Evolutionary conservation across 345 rosid species (phyloP).

Genomic region (Camelina laxa): DNA sequence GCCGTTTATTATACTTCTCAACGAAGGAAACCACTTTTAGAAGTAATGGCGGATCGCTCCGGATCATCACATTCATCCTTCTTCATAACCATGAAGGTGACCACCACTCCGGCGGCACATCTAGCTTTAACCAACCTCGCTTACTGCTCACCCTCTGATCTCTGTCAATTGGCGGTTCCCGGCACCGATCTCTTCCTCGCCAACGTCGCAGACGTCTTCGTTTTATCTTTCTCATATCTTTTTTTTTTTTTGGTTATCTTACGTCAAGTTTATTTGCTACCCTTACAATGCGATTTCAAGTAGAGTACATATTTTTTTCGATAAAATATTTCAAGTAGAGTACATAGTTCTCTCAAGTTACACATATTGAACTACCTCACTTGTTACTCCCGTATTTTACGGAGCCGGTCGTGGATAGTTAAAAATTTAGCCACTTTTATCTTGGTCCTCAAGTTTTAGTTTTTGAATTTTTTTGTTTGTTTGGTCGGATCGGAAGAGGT

Average conservation of each 20-base stretch:
- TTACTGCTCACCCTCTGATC: slow-evolving; percentile 76
- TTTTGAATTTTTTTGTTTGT: no score
- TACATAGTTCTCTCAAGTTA: no score
- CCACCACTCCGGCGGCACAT: slow-evolving; percentile 65
- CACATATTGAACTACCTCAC: no score
- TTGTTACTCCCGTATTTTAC: no score
- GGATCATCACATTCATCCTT: slow-evolving; percentile 6
- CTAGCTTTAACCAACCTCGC: slow-evolving; percentile 57
- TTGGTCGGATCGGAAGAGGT: no score
- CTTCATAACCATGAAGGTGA: slow-evolving; percentile 53
- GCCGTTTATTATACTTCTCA: no score
- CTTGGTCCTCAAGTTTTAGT: background rate
- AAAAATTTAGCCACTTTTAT: background rate
- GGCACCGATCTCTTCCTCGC: slow-evolving; percentile 64
- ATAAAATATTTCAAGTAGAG: no score
- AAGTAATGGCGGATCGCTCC: slow-evolving; percentile 44
- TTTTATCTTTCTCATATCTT: slow-evolving; percentile 81
- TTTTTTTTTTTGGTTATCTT: background rate
- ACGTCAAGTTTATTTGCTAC: no score
- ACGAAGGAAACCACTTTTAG: no score
- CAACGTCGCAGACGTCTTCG: slow-evolving; percentile 50
- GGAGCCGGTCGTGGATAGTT: no score
- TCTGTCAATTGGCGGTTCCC: slow-evolving; percentile 67
- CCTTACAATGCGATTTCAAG: no score
- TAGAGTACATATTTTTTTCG: no score